Base-by-base conservation (phyloP, 306 rosid species). In the Dalbergia cultrata region DNA sequence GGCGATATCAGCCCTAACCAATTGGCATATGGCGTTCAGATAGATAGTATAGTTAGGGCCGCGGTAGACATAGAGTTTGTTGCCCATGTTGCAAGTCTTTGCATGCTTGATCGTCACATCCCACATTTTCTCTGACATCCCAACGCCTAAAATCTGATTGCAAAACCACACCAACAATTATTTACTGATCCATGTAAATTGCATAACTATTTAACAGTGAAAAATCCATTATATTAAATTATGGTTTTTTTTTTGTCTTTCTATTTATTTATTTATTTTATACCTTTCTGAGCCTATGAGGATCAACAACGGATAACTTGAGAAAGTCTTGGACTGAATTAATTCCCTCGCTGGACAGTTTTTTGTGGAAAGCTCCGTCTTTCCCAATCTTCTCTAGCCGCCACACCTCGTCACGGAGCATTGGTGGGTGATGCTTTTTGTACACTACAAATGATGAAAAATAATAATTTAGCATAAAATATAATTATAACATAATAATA, bases 401-500 rank as follows among this genome's bases (percentile, higher is more conserved):
- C 99, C 99, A 95, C 17, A 95, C 97, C 37, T 93, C 91, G 44
- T 95, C 99, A 0, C 80, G 60, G 79, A 93, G 74, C 87, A 9
- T 84, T 52, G 99, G 99, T 7, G 99, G 99, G 19, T 95, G 89
- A 31, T 95, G 99, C 22, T 95, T 95, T 61, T 91, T 95, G 94
- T 95, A 95, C 86, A 95, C 99, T 95, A 13, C 73, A 76, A 39
- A 78, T 31, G 0, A 8, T 45, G 5, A 22, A 8, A 22, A 43
- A 31, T 41, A 8, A 3, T 18, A 26, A 3, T 50, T 52, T 64
- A 77, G n/a, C 21, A 75, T 14, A 49, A 2, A 43, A 52, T 13
- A 0, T 4, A 34, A 14, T 12, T 26, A 57, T 33, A 61, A 26
- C 10, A 26, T n/a, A 54, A 17, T 13, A 17, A 9, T 21, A 35